Evolutionary conservation across 306 rosid species (phyloP), one percentile per base, ranked within the genome.

Genomic region (Hippophae rhamnoides): DNA sequence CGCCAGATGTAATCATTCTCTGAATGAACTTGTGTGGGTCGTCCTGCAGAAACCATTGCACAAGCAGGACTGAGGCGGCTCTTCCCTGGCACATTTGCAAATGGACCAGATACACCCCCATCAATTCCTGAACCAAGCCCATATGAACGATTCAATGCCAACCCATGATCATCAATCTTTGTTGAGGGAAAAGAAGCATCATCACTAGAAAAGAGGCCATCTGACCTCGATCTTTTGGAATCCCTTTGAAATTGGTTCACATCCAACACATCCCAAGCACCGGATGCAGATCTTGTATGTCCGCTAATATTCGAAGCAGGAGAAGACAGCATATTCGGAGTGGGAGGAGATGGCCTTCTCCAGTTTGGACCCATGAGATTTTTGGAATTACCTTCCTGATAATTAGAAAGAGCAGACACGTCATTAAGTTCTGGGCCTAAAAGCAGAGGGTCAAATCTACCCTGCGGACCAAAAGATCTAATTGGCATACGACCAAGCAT

Each of bases 1-100:
- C 90, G 95, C 99, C 99, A 89, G 53, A 86, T 75, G 69, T 69
- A 81, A 86, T 93, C 99, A 69, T 47, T 45, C 61, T 87, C 93
- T 58, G 78, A 71, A 65, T 74, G 87, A 61, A 41, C 76, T 42
- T 74, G 68, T 66, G 75, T 69, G 57, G 66, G 82, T 53, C 76
- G 89, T 57, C 87, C 84, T 43, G 71, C 67, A 18, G 77, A 55
- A 38, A 63, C 58, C 76, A 92, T 81, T 14, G 73, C 64, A 70
- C 76, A 81, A 42, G 60, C 72, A 43, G 95, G 86, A 70, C 89
- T 84, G 61, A 74, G 78, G 73, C 56, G 78, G 47, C 67, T 71
- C 81, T 61, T 84, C 51, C 80, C 84, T 65, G 73, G 83, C 47
- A 68, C 66, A 78, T 79, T 85, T 52, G 40, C 66, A 72, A 68